Base-by-base conservation (phyloP, 1,284 basidiomycete species). In the Anthracocystis walkeri region DNA sequence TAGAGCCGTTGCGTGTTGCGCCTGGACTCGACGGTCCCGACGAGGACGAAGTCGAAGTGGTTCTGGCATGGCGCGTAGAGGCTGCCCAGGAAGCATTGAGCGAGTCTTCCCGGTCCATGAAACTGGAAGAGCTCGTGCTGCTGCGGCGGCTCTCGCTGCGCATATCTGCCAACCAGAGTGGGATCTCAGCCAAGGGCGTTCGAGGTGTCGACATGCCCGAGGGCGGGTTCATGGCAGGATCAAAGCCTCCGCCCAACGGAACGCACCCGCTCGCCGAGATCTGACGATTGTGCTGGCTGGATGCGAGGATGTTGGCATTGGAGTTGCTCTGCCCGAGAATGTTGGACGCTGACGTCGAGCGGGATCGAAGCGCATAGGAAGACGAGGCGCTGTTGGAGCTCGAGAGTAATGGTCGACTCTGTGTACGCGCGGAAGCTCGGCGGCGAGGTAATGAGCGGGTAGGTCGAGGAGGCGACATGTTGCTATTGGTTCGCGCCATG, bases 161-260 rank as follows among this genome's bases (percentile, higher is more conserved):
- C 74, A 76, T 76, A 21, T 76, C 74, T 4, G 74, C 69, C 4
- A 76, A 23, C 74, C 74, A 76, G 12, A 76, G 62, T 7, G 74
- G 74, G 33, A 76, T 76, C 52, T 76, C 74, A 6, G 74, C 74
- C 25, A 76, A 50, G 7, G 74, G 74, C 44, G 74, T 76, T 7
- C 74, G 23, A 2, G 74, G 65, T 23, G 65, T 76, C 35, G 69
- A 72, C 58, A 64, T 58, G 25, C 69, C 68, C 12, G 73, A 71
- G 23, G 68, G 61, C 38, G 66, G 66, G 42, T 61, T 55, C 25
- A 44, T 52, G 33, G 53, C 35, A 4, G 73, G 63, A 33, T 74
- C 62, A 12, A 68, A 68, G n/a, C 62, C 62, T 54, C 62, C 59
- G 2, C 49, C 58, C 2, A 65, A 20, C 5, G 65, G 65, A 25